phyloP scores from a whole-genome alignment of 2,329 filamentous ascomycete species.

The Colletotrichum karsti region DNA sequence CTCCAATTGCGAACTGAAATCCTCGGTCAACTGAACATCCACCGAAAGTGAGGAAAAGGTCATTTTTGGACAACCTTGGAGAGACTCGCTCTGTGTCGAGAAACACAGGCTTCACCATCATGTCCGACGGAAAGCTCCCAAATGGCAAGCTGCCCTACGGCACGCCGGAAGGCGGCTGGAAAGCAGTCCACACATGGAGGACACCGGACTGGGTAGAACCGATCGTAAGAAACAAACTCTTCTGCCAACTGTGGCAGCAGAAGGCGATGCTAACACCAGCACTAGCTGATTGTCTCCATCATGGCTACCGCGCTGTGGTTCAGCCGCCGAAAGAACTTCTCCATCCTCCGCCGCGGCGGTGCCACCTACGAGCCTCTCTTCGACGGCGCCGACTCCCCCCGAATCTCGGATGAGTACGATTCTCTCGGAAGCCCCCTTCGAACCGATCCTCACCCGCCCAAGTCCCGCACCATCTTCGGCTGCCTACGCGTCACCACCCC shows the following conservation, averaged over 20 bases:
- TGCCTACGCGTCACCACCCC: conserved; percentile 56
- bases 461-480: conserved; percentile 61
- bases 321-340: conserved; percentile 45
- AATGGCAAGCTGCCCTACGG: conserved; percentile 23
- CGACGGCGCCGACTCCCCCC: conserved; percentile 33
- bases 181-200: conserved; percentile 35
- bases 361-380: conserved; percentile 33
- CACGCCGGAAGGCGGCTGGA: conserved; percentile 35
- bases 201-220: conserved; percentile 44
- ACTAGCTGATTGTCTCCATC: conserved; percentile 45
- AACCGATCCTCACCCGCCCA: conserved; percentile 47
- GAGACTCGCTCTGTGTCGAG: too few species aligned
- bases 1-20: not conserved
- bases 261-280: not conserved
- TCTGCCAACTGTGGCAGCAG: too few species aligned
- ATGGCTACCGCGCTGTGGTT: conserved; percentile 46
- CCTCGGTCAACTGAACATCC: not conserved
- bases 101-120: not conserved
- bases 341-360: conserved; percentile 35
- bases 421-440: conserved; percentile 25
- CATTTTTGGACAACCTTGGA: not conserved
- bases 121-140: conserved; percentile 22
- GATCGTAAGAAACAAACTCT: conserved; percentile 34
- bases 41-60: not conserved
- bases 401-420: conserved; percentile 35